phyloP scores from a whole-genome alignment of 2,329 filamentous ascomycete genomes.

The Verruconis gallopava region DNA sequence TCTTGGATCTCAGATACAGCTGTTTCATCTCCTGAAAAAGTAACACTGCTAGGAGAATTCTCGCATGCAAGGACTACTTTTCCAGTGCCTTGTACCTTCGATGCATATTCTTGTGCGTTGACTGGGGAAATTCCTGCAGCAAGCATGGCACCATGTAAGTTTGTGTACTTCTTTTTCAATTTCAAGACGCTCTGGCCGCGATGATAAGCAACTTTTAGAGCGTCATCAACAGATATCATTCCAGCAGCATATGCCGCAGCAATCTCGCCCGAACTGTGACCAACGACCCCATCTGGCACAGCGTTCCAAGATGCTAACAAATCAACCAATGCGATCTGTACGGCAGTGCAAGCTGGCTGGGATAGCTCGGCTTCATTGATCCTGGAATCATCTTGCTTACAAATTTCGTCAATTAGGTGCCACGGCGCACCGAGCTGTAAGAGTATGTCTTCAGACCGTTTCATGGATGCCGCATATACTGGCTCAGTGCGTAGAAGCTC shows the following conservation, averaged over 20 bases:
- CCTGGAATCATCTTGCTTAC: not conserved
- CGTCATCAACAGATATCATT: constrained; percentile 16
- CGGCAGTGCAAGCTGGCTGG: constrained; percentile 41
- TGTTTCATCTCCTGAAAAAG: constrained; percentile 10
- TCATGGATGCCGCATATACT: no score
- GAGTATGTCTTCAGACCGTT: not conserved
- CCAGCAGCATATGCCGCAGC: constrained; percentile 19
- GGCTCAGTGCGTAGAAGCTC: no score
- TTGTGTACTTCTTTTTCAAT: not conserved
- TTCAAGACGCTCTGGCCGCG: constrained; percentile 19
- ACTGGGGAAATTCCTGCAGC: not conserved
- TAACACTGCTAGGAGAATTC: constrained; percentile 3
- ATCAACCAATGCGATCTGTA: constrained; percentile 38
- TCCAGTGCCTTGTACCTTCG: not conserved
- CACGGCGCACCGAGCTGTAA: not conserved
- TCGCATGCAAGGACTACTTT: constrained; percentile 1
- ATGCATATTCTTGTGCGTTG: not conserved
- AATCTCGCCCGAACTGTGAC: constrained; percentile 23
- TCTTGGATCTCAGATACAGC: constrained; percentile 7
- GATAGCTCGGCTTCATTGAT: constrained; percentile 28
- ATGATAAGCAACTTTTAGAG: constrained; percentile 28
- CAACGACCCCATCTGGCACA: constrained; percentile 14
- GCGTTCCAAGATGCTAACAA: constrained; percentile 20
- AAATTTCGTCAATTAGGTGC: not conserved
- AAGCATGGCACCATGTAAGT: constrained; percentile 1